Conservation (phyloP, 495 filamentous ascomycete genomes). For the Pseudoneurospora amorphoporcata region DNA sequence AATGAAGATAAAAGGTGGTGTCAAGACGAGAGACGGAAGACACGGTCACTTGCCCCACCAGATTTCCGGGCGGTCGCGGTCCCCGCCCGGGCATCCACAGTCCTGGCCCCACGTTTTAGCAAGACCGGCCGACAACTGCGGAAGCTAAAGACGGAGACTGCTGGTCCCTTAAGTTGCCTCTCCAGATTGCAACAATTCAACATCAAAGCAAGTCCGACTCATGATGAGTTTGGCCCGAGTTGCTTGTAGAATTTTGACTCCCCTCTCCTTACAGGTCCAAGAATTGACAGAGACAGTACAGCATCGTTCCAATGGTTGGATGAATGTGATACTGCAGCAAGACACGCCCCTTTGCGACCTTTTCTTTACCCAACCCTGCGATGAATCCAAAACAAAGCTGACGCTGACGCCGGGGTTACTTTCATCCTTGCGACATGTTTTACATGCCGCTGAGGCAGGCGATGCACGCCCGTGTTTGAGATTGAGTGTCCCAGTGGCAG, state of each 20-base stretch:
- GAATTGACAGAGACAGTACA: too few species aligned
- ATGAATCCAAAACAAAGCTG: neutral
- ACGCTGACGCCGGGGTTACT: neutral
- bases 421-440: neutral
- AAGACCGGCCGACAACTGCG: neutral
- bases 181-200: neutral
- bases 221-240: neutral
- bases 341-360: neutral
- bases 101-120: neutral
- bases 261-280: too few species aligned
- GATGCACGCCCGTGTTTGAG: conserved; percentile 11
- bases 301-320: neutral
- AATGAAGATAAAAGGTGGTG: neutral
- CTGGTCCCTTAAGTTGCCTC: neutral
- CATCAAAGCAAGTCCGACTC: neutral
- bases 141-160: neutral
- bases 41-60: neutral
- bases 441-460: conserved; percentile 6
- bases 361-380: neutral
- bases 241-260: neutral
- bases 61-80: neutral
- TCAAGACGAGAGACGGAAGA: neutral
- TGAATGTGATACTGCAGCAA: neutral
- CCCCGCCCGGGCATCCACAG: neutral
- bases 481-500: conserved; percentile 9